Percentiles rank a stretch among this genome's conserved stretches.
phyloP scores from a whole-genome alignment of 345 rosid species.

The Acer negundo region DNA sequence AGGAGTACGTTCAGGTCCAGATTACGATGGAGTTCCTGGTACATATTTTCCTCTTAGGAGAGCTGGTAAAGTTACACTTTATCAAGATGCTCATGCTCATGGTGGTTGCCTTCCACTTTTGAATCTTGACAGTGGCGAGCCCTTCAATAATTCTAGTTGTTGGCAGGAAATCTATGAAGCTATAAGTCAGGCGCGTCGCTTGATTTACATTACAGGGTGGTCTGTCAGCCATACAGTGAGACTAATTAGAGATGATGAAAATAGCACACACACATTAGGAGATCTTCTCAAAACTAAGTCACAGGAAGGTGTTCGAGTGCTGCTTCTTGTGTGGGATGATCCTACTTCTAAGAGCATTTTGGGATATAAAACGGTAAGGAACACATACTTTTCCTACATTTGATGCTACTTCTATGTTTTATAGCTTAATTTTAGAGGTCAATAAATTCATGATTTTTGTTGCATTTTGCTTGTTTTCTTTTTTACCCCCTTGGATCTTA shows the following conservation, averaged over 20 bases:
- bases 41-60: slow-evolving; percentile 86
- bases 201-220: slow-evolving; percentile 91
- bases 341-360: slow-evolving; percentile 81
- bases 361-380: slow-evolving; percentile 66
- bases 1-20: slow-evolving; percentile 62
- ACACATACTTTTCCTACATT: not conserved
- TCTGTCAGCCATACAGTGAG: slow-evolving; percentile 70
- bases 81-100: slow-evolving; percentile 92
- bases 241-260: slow-evolving; percentile 55
- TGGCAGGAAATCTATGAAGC: slow-evolving; percentile 82
- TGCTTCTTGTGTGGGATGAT: slow-evolving; percentile 97
- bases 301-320: slow-evolving; percentile 92
- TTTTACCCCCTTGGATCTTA: not conserved
- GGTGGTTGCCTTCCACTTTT: slow-evolving; percentile 59
- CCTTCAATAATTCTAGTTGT: slow-evolving; percentile 59
- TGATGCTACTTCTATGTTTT: not conserved
- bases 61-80: slow-evolving; percentile 79
- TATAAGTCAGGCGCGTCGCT: slow-evolving; percentile 72
- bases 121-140: slow-evolving; percentile 53
- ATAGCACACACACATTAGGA: slow-evolving; percentile 52
- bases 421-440: slow-evolving; percentile 9
- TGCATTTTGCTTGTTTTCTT: slow-evolving; percentile 9
- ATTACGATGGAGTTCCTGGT: slow-evolving; percentile 66
- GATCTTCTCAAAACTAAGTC: slow-evolving; percentile 85
- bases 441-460: not conserved